phyloP scores from a whole-genome alignment of 2,329 filamentous ascomycete species.

The Teratosphaeria destructans region DNA sequence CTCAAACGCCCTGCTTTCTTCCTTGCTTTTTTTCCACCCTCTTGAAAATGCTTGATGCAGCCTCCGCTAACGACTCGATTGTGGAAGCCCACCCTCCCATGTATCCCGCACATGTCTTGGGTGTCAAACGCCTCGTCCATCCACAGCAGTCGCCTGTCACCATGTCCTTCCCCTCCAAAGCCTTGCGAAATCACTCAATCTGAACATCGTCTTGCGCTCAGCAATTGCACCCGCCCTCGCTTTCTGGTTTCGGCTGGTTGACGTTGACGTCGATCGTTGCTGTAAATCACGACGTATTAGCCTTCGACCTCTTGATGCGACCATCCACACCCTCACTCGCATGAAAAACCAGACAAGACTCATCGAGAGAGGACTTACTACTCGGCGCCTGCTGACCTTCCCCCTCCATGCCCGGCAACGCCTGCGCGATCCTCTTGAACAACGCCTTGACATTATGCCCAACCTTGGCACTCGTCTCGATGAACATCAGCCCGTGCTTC shows the following conservation, averaged over 20 bases:
- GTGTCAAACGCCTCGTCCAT: no score
- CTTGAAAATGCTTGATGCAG: not conserved
- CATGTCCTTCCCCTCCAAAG: no score
- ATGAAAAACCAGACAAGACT: not conserved
- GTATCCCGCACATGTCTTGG: not conserved
- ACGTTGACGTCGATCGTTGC: slow-evolving; percentile 29
- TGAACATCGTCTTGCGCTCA: slow-evolving; percentile 1
- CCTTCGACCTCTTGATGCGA: not conserved
- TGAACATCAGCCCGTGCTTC: slow-evolving; percentile 97
- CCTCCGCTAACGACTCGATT: not conserved
- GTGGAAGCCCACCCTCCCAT: not conserved
- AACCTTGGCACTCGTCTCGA: slow-evolving; percentile 95
- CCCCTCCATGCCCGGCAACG: slow-evolving; percentile 93
- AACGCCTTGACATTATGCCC: slow-evolving; percentile 97
- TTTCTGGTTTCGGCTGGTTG: slow-evolving; percentile 24
- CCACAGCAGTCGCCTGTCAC: not conserved
- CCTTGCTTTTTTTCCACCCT: not conserved
- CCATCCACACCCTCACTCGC: not conserved
- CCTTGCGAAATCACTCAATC: not conserved
- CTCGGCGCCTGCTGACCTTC: slow-evolving; percentile 68
- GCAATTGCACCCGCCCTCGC: slow-evolving; percentile 28
- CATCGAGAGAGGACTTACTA: slow-evolving; percentile 48
- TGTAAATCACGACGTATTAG: not conserved
- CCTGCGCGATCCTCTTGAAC: slow-evolving; percentile 96
- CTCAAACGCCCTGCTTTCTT: not conserved